phyloP scores from a whole-genome alignment of 345 rosid genomes.

The Lumnitzera littorea region DNA sequence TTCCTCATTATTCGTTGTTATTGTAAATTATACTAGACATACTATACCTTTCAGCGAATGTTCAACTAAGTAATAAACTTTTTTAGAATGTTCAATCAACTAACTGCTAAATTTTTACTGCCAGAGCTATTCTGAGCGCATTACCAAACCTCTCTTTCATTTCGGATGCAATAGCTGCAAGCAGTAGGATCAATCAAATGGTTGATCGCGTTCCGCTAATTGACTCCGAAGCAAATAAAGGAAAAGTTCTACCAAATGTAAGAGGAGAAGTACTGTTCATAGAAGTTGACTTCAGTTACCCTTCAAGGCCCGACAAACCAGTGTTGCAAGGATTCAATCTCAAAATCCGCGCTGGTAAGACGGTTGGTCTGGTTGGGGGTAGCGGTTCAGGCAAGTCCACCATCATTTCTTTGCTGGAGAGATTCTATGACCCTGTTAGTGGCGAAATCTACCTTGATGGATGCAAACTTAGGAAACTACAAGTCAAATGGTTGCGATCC shows the following conservation, averaged over 20 bases:
- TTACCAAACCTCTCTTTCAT: conserved; percentile 42
- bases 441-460: conserved; percentile 43
- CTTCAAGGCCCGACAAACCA: conserved; percentile 31
- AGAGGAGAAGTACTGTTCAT: conserved; percentile 40
- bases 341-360: conserved; percentile 31
- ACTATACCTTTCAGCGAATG: too few relatives aligned
- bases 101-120: not conserved
- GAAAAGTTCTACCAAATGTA: conserved; percentile 25
- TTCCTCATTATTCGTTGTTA: not conserved
- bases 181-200: conserved; percentile 30
- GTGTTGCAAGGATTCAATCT: conserved; percentile 36
- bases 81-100: too few relatives aligned
- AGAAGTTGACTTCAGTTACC: conserved; percentile 44
- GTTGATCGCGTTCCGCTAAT: conserved; percentile 28
- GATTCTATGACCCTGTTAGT: conserved; percentile 38
- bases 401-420: conserved; percentile 39
- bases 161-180: conserved; percentile 29
- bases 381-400: conserved; percentile 63
- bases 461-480: conserved; percentile 25
- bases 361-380: conserved; percentile 46
- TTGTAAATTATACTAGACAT: not conserved
- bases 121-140: conserved; percentile 31
- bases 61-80: too few relatives aligned
- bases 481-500: conserved; percentile 46
- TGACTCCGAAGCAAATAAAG: conserved; percentile 25